Conservation (phyloP, 805 yeast species). For the Wickerhamomyces silvicola region DNA sequence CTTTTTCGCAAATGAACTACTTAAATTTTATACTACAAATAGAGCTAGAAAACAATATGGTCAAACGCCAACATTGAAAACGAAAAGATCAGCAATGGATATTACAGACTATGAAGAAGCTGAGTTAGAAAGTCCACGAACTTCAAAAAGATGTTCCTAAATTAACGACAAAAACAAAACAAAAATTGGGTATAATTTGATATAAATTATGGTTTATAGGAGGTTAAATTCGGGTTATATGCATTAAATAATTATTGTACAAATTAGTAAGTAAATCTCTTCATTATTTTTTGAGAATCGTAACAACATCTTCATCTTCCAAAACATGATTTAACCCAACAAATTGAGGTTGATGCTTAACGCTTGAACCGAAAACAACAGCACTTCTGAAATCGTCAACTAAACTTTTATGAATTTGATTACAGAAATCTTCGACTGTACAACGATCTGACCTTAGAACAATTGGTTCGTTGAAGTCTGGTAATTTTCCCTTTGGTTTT, state of each 20-base stretch:
- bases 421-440: slow-evolving; percentile 93
- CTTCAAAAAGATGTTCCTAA: slow-evolving; percentile 12
- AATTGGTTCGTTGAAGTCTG: slow-evolving; percentile 94
- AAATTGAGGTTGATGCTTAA: slow-evolving; percentile 95
- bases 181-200: not conserved
- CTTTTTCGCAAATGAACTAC: slow-evolving; percentile 17
- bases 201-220: too few species aligned
- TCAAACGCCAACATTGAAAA: slow-evolving; percentile 5
- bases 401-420: slow-evolving; percentile 88
- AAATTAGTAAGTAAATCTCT: too few species aligned
- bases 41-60: slow-evolving; percentile 18
- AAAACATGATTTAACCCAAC: slow-evolving; percentile 82
- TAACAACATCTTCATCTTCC: slow-evolving; percentile 96
- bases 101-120: slow-evolving; percentile 19
- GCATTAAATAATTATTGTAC: slow-evolving; percentile 1
- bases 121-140: slow-evolving; percentile 20
- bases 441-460: slow-evolving; percentile 78
- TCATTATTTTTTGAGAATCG: slow-evolving; percentile 68
- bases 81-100: slow-evolving; percentile 21
- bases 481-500: slow-evolving; percentile 89
- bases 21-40: slow-evolving; percentile 14
- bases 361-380: slow-evolving; percentile 87
- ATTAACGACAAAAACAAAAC: not conserved
- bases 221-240: too few species aligned
- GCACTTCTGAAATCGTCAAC: slow-evolving; percentile 93